Conservation (phyloP, 192 early-diverging fungal genomes). For the Rhizophagus clarus region DNA sequence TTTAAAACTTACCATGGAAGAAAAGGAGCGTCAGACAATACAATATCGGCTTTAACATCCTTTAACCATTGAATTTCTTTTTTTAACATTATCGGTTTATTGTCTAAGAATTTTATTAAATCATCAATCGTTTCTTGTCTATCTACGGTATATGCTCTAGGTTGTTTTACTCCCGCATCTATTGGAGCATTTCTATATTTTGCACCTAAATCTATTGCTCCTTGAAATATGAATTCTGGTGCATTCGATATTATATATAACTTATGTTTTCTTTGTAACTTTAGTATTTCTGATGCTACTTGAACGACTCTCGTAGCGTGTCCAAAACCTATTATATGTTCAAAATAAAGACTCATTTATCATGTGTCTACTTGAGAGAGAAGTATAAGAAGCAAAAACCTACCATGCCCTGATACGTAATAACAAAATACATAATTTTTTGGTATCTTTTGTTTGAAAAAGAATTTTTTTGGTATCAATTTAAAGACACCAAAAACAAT, state of each 20-base stretch:
- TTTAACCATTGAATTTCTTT: conserved; percentile 55
- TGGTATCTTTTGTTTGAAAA: not conserved
- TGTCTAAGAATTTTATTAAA: conserved; percentile 48
- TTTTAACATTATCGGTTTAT: conserved; percentile 41
- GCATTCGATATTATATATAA: conserved; percentile 61
- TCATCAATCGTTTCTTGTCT: conserved; percentile 56
- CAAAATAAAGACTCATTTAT: not conserved
- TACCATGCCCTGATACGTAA: conserved; percentile 64
- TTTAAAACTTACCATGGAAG: conserved; percentile 51
- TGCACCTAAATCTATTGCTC: conserved; percentile 50
- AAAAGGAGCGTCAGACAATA: conserved; percentile 60
- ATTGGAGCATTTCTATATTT: conserved; percentile 58
- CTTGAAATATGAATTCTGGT: conserved; percentile 59
- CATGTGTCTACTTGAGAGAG: not conserved
- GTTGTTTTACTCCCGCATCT: conserved; percentile 65
- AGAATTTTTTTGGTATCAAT: conserved; percentile 1
- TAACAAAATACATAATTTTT: conserved; percentile 55
- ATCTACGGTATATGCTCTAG: conserved; percentile 62
- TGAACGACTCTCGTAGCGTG: conserved; percentile 63
- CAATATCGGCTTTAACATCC: conserved; percentile 54
- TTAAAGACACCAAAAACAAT: not conserved
- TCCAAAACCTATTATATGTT: conserved; percentile 53
- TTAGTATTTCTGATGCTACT: conserved; percentile 53
- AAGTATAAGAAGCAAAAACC: not conserved
- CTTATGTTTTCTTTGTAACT: conserved; percentile 44